Evolutionary conservation across 2,329 filamentous ascomycete species (phyloP).

Genomic region (Neocatenulostroma microsporum): DNA sequence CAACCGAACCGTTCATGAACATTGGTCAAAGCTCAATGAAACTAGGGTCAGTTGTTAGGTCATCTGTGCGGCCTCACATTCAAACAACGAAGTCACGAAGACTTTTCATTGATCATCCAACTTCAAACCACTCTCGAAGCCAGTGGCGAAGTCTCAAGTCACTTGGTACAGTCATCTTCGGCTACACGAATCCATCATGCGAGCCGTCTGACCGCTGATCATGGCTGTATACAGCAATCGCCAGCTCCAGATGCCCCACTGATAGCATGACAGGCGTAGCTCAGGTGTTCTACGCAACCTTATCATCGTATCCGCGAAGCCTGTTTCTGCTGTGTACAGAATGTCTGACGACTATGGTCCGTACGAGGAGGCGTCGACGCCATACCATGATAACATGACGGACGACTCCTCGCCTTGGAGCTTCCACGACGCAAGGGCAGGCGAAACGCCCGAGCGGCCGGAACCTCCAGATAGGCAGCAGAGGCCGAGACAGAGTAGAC

Average conservation of each 20-base stretch:
- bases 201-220: slow-evolving; percentile 4
- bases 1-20: too few species aligned
- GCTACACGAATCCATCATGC: too few species aligned
- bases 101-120: too few species aligned
- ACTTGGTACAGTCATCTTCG: too few species aligned
- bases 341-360: background rate
- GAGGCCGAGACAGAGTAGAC: slow-evolving; percentile 3
- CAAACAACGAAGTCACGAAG: too few species aligned
- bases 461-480: too few species aligned
- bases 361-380: background rate
- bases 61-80: too few species aligned
- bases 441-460: slow-evolving; percentile 6
- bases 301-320: background rate
- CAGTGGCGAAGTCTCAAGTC: too few species aligned
- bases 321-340: too few species aligned
- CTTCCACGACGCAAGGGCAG: slow-evolving; percentile 6
- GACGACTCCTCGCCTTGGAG: slow-evolving; percentile 7
- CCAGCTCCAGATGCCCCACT: background rate
- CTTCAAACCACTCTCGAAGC: too few species aligned
- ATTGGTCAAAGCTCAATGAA: too few species aligned
- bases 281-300: slow-evolving; percentile 3
- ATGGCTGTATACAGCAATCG: background rate
- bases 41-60: too few species aligned
- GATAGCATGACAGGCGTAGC: background rate
- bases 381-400: slow-evolving; percentile 1